phyloP scores from a whole-genome alignment of 192 early-diverging fungal genomes.

The Chytriomyces hyalinus region DNA sequence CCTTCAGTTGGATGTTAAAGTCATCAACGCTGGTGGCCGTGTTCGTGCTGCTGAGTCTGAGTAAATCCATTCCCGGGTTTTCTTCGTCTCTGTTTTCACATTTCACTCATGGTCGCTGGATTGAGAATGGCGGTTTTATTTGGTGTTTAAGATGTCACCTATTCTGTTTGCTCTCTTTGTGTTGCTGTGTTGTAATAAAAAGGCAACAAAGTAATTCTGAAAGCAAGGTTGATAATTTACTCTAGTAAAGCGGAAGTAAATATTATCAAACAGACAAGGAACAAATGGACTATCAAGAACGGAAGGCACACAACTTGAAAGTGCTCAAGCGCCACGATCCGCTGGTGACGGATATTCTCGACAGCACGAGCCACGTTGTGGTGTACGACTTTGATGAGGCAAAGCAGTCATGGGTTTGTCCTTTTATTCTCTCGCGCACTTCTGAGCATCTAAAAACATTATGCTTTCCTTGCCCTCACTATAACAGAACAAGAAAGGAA shows the following conservation, averaged over 20 bases:
- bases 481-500: slow-evolving; percentile 80
- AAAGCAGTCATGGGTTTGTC: slow-evolving; percentile 78
- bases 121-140: too few species aligned
- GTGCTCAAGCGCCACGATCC: slow-evolving; percentile 85
- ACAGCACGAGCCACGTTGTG: slow-evolving; percentile 84
- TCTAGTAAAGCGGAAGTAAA: neutral
- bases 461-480: neutral
- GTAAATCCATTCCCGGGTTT: slow-evolving; percentile 21
- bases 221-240: neutral
- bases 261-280: neutral
- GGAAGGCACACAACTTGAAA: slow-evolving; percentile 76
- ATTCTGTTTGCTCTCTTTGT: too few species aligned
- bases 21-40: slow-evolving; percentile 90
- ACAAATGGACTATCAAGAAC: slow-evolving; percentile 66
- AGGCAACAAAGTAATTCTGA: neutral
- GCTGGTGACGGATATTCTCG: slow-evolving; percentile 76
- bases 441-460: neutral
- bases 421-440: neutral
- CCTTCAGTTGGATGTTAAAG: slow-evolving; percentile 94
- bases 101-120: neutral
- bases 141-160: too few species aligned
- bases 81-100: neutral
- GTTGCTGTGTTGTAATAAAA: neutral
- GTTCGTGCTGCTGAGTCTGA: slow-evolving; percentile 60
- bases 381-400: slow-evolving; percentile 85